Base-by-base conservation (phyloP, 1,139 yeast genomes). In the Lodderomyces orthopsilosis region DNA sequence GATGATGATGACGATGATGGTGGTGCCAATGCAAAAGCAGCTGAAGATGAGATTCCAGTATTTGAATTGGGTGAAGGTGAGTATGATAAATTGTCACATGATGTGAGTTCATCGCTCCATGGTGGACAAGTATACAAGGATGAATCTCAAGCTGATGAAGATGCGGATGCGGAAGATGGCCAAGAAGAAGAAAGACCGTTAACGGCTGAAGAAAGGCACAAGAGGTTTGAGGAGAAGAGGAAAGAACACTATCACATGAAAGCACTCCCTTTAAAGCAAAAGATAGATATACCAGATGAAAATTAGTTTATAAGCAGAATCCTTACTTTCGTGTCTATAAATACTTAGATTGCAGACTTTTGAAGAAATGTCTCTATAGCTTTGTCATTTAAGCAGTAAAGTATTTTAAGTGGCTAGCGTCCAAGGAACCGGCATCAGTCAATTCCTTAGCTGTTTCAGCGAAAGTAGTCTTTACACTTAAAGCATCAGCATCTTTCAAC, bases 201-300 rank as follows among this genome's bases (percentile, higher is more conserved):
- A 38, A 68, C 77, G 17, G 80, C 83, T 0, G 88, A 76, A 52
- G 85, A 80, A 50, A 79, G 76, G 53, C 94, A 85, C 58, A 71
- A 64, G 49, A 63, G 73, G 45, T 89, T 89, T 56, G 95, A 86
- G 57, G 85, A 83, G 53, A 70, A 79, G 75, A 77, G 96, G 53
- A 86, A 85, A 57, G 68, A 77, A 42, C 96, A 88, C 61, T 88
- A 88, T 60, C 86, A 83, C 54, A 65, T 83, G 69, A 85, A 83
- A 57, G 93, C 75, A 1, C 56, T 75, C 39, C 80, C 77, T 1
- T 74, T 83, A 54, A 65, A 65, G 40, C 63, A 63, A 15, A 63
- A 65, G 41, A 46, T 66, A 21, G 62, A 54, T 18, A 53, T 63
- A 21, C 51, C 64, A 12, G 74, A 67, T 41, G 70, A 62, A 8